A percentile compares a stretch with the other conserved stretches of the same genome.
Conservation (phyloP, 257 asterid species). For the Solanum chiquidenum region DNA sequence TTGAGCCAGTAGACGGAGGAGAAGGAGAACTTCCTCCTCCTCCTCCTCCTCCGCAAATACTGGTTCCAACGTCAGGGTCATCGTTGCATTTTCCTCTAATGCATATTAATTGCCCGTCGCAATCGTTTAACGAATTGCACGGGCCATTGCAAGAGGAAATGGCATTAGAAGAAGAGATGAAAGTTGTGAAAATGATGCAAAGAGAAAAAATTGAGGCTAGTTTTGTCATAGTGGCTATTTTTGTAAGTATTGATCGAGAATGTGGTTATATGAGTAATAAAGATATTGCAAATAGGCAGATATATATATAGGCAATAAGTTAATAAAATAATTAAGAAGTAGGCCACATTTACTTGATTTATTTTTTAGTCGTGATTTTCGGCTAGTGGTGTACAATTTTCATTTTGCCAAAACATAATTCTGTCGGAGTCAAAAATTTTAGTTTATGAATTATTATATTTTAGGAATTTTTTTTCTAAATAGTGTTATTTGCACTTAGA, state of each 20-base stretch:
- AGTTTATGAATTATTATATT: background rate
- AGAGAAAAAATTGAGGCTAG: background rate
- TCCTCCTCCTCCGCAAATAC: background rate
- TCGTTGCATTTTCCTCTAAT: slow-evolving; percentile 19
- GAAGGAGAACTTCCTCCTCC: background rate
- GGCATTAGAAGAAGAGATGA: background rate
- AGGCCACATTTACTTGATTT: background rate
- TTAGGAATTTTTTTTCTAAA: too few species aligned
- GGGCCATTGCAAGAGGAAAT: slow-evolving; percentile 20
- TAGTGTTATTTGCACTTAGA: too few species aligned
- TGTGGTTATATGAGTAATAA: background rate
- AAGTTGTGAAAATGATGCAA: background rate
- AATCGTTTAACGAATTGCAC: slow-evolving; percentile 14
- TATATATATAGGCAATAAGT: background rate
- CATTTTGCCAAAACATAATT: background rate
- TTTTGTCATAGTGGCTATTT: background rate
- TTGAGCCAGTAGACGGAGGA: slow-evolving; percentile 6
- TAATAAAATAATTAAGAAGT: background rate
- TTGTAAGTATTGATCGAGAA: background rate
- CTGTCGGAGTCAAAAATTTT: rapidly evolving
- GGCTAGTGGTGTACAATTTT: background rate
- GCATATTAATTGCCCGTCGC: slow-evolving; percentile 21
- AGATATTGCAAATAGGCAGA: background rate
- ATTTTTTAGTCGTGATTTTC: background rate
- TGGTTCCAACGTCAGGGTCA: slow-evolving; percentile 23